Base-by-base conservation (phyloP, 2,329 filamentous ascomycete species). In the Fonsecaea pugnacius region DNA sequence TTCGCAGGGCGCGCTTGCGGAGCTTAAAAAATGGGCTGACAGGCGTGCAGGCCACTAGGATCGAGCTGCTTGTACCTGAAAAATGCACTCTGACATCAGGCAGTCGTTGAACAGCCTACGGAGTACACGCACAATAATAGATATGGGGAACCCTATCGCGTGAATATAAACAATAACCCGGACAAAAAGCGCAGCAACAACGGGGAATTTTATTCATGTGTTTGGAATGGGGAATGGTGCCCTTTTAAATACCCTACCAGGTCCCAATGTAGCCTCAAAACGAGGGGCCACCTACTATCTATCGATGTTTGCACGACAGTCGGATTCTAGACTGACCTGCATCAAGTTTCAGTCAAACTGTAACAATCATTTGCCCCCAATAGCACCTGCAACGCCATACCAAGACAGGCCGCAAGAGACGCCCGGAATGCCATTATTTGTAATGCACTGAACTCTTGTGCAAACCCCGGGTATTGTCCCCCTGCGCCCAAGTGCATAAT, bases 21-120 rank as follows among this genome's bases (percentile, higher is more conserved):
- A 58, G 55, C 55, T 58, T 58, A 58, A 50, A 21, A 58, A 21
- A 21, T 32, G 55, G 40, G 55, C 55, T 58, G 57, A 51, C 46
- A 18, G 43, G 21, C 57, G 57, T 33, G 43, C 24, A 16, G 33
- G 5, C 43, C 46, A 40, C 18, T 10, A 48, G 43, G 18, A 48
- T 48, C 18, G 43, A 27, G 18, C 9, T 48, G 43, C 38, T 50
- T 43, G 55, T 58, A 40, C 55, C 55, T 58, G 55, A 43, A 16
- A 14, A 33, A 59, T 33, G 57, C 57, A 59, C 57, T 40, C 57
- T 59, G 57, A 59, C 57, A 59, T 59, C 57, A 59, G 48, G 24
- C 46, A 18, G n/a, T 53, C 7, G 51, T 35, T 27, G 9, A 9
- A 43, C 32, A 40, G 30, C 12, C n/a, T 30, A 30, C 27, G 27